phyloP scores from a whole-genome alignment of 495 filamentous ascomycete genomes.

The Aspergillus wentii region DNA sequence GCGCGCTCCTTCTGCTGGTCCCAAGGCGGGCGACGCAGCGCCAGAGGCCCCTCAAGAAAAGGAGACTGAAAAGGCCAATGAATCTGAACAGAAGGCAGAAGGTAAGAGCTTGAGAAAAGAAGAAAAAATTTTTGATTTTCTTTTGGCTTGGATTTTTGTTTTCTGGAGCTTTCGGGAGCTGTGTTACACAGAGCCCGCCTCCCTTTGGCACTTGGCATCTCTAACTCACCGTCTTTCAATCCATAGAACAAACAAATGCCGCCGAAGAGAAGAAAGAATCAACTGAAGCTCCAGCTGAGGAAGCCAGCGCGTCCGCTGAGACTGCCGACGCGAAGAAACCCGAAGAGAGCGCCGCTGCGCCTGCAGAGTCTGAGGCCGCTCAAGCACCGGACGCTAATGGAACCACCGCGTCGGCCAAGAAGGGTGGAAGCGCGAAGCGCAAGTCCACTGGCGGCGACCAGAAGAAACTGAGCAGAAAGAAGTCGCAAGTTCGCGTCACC shows the following conservation, averaged over 20 bases:
- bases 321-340: conserved; percentile 30
- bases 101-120: too few relatives aligned
- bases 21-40: conserved; percentile 16
- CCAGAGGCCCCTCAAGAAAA: conserved; percentile 23
- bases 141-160: conserved; percentile 1
- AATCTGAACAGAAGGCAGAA: conserved; percentile 24
- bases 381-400: conserved; percentile 35
- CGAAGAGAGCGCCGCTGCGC: conserved; percentile 17
- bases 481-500: conserved; percentile 62
- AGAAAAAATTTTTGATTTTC: too few relatives aligned
- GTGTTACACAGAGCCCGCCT: too few relatives aligned
- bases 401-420: conserved; percentile 42
- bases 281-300: conserved; percentile 18
- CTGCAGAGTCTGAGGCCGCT: conserved; percentile 21
- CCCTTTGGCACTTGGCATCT: conserved; percentile 3
- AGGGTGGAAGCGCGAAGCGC: conserved; percentile 43
- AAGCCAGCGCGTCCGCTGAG: conserved; percentile 20
- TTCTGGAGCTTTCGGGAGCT: too few relatives aligned
- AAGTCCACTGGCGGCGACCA: conserved; percentile 69
- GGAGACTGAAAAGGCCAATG: conserved; percentile 24
- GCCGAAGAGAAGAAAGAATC: conserved; percentile 28
- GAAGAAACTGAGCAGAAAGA: conserved; percentile 76
- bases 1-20: conserved; percentile 26
- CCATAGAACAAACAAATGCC: conserved; percentile 18
- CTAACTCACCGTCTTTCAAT: conserved; percentile 19